Percentiles rank a stretch among this genome's conserved stretches.
Conservation (phyloP, 495 filamentous ascomycete species). For the Viridothelium virens region DNA sequence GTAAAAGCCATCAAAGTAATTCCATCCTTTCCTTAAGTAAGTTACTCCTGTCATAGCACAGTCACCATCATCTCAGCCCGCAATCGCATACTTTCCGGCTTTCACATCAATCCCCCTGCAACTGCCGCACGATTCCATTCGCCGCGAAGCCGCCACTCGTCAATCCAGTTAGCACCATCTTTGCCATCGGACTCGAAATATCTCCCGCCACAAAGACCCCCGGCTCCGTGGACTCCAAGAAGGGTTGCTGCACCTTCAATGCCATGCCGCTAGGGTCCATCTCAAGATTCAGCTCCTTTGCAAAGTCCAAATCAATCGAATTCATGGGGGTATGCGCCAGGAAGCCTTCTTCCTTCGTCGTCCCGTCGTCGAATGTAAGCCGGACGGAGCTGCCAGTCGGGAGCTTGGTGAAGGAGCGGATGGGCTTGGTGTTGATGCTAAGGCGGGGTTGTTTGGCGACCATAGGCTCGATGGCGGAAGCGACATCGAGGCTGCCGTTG, state of each 20-base stretch:
- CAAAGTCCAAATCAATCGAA: constrained; percentile 25
- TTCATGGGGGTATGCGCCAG: constrained; percentile 26
- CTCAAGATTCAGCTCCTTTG: constrained; percentile 33
- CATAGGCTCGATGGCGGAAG: neutral
- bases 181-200: neutral
- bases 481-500: constrained; percentile 21
- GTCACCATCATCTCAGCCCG: no score
- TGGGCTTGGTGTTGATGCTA: constrained; percentile 19
- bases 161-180: neutral
- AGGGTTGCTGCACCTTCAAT: constrained; percentile 29
- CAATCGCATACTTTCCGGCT: no score
- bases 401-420: constrained; percentile 16
- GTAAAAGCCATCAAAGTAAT: no score
- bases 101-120: neutral
- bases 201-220: constrained; percentile 41
- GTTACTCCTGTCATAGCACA: no score
- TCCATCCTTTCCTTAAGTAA: no score
- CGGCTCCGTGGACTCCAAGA: constrained; percentile 33
- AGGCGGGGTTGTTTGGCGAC: constrained; percentile 4
- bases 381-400: neutral
- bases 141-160: neutral
- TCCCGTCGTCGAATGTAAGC: constrained; percentile 17
- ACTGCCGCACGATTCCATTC: neutral
- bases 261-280: constrained; percentile 26
- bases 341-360: constrained; percentile 11